Evolutionary conservation across 192 early-diverging fungal genomes (phyloP).

Genomic region (Backusella psychrophila): DNA sequence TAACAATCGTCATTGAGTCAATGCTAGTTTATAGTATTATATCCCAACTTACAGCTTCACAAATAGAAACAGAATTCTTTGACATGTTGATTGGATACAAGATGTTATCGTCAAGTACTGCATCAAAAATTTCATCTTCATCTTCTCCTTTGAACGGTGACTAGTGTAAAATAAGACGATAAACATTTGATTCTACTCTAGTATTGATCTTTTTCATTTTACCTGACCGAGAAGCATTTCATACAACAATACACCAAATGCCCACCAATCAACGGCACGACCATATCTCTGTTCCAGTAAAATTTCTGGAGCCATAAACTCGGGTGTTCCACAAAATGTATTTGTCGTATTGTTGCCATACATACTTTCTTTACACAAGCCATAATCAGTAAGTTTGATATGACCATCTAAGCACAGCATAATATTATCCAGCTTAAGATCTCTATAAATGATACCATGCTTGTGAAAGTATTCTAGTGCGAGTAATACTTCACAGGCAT

Average conservation of each 20-base stretch:
- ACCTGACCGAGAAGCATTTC: constrained; percentile 73
- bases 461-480: constrained; percentile 96
- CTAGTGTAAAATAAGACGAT: background rate
- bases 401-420: constrained; percentile 75
- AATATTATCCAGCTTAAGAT: constrained; percentile 84
- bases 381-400: constrained; percentile 85
- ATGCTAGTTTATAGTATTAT: background rate
- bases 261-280: constrained; percentile 86
- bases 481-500: constrained; percentile 93
- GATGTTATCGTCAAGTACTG: constrained; percentile 79
- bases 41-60: constrained; percentile 50
- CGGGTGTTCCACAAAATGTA: constrained; percentile 86
- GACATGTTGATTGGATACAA: constrained; percentile 72
- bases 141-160: constrained; percentile 77
- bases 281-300: constrained; percentile 75
- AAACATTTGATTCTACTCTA: background rate
- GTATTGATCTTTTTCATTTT: background rate
- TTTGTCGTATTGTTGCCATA: constrained; percentile 59
- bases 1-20: background rate
- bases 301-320: constrained; percentile 90
- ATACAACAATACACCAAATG: constrained; percentile 58
- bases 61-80: constrained; percentile 64
- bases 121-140: constrained; percentile 85
- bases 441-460: constrained; percentile 87
- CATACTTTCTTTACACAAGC: constrained; percentile 85